Evolutionary conservation across 2,329 filamentous ascomycete genomes (phyloP), one percentile per base, ranked within the genome.

Genomic region (Microcyclospora tardicrescens): DNA sequence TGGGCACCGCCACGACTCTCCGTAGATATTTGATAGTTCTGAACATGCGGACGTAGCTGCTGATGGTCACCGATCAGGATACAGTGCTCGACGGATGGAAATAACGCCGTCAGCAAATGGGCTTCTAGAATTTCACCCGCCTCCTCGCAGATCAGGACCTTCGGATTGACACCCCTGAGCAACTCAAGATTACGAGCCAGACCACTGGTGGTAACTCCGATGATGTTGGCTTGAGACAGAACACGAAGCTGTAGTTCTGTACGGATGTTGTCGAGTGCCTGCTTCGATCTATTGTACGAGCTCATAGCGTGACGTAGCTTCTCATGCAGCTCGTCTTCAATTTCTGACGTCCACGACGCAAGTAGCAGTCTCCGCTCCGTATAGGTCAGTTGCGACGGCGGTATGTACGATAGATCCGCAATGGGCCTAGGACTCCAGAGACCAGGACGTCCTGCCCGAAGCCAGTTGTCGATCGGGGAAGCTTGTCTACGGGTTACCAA

Each of bases 81-180:
- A 2, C 65, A 60, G 42, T 81, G 77, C 49, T 80, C 67, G 0
- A 79, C 53, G 0, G 68, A 68, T 0, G 76, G 75, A 0, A 79
- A 58, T 2, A 81, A 53, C 0, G 75, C 67, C 0, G 73, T 72
- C 2, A 81, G 49, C 2, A 72, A 60, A 43, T 82, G 77, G 0
- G 73, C 63, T 51, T 83, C 78, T 33, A 81, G 61, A 0, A 83
- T 73, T 45, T 82, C 77, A 0, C 70, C 79, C 1, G 78, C 78
- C 48, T 83, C 79, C 51, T 83, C 78, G 34, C 73, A 79, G 1
- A 83, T 53, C 12, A 83, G 54, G 0, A 80, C 68, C 43, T 79
- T 78, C 27, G 62, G 60, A 6, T 58, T 51, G 2, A 79, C 42
- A 6, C 64, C 62, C 6, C 66, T 62, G 0, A 81, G 58, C 1